These are phyloP conservation scores for Neurospora tetraspora DNA, from an alignment of 495 filamentous ascomycete genomes.

Conservation along the genomic window DNA sequence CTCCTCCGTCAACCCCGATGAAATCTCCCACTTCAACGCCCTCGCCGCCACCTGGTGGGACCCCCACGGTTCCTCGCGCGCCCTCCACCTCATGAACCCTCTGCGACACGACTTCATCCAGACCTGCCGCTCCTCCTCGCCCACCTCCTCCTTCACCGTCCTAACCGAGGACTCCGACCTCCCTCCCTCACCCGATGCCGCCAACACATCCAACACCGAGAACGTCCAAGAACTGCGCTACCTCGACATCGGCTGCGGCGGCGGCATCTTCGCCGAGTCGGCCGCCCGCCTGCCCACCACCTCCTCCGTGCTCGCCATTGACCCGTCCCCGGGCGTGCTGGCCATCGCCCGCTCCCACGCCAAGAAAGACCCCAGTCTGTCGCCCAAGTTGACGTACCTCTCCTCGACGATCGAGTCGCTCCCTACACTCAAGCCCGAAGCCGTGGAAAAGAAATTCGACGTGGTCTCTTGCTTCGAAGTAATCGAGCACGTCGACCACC, in stretches of 20 bases:
- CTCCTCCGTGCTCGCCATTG: constrained; percentile 65
- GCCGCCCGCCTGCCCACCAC: constrained; percentile 68
- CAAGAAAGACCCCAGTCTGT: constrained; percentile 51
- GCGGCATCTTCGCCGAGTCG: constrained; percentile 90
- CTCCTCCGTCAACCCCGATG: constrained; percentile 68
- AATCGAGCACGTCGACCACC: constrained; percentile 75
- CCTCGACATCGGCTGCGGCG: constrained; percentile 92
- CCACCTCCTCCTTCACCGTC: neutral
- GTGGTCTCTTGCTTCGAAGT: constrained; percentile 88
- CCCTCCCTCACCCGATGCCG: neutral
- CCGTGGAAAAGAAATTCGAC: constrained; percentile 45
- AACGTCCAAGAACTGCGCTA: constrained; percentile 42
- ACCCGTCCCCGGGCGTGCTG: constrained; percentile 72
- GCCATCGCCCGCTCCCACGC: constrained; percentile 68
- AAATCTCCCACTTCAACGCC: constrained; percentile 87
- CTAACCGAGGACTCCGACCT: neutral
- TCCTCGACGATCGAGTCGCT: constrained; percentile 63
- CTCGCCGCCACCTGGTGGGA: constrained; percentile 98
- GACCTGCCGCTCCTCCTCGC: constrained; percentile 46
- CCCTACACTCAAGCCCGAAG: constrained; percentile 25
- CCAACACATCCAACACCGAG: constrained; percentile 21
- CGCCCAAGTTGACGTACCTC: constrained; percentile 55
- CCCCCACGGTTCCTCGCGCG: constrained; percentile 79
- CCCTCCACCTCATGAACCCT: constrained; percentile 97
- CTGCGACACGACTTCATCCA: constrained; percentile 87